Evolutionary conservation across 768 basidiomycete genomes (phyloP), one percentile per base, ranked within the genome.

Genomic region (Boletales sp.): DNA sequence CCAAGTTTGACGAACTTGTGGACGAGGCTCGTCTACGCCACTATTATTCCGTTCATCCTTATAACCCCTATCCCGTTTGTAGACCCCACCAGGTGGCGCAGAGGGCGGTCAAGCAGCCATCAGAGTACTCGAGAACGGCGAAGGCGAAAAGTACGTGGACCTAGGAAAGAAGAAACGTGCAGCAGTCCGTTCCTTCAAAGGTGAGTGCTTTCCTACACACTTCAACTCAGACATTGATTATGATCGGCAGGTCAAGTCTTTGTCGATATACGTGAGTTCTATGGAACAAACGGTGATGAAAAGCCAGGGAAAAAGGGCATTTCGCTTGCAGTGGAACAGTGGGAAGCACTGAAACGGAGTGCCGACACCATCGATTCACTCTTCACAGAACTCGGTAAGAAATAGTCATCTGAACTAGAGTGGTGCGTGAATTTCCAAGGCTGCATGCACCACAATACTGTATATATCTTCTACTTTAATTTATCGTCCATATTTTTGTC

Each of bases 301-400:
- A 88, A 85, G 53, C 89, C 90, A 0, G 87, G 87, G 0, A 91
- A 89, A 67, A 92, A 90, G 58, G 90, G 88, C 9, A 86, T 91
- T 45, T 77, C 84, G 0, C 72, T 92, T 24, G 65, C 70, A 13
- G 41, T 70, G 3, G 87, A 90, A 17, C 87, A 87, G 79, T 87
- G 86, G 86, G 69, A 82, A 40, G 58, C 62, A 11, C 68, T 90
- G 46, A 84, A 79, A 60, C 63, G 62, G 14, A 66, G 69, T 35
- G 54, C 66, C 1, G 56, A 58, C 10, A 65, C 61, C n/a, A 75
- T 90, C 46, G 84, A 88, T 60, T 59, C 71, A 5, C 66, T 84
- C 21, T 70, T 86, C 45, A 68, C 56, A 31, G 60, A 64, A 29
- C 47, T 57, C 8, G 55, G 53, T 48, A 65, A 65, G 40, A 56